phyloP scores from a whole-genome alignment of 2,329 filamentous ascomycete genomes.

The Colletotrichum trifolii region DNA sequence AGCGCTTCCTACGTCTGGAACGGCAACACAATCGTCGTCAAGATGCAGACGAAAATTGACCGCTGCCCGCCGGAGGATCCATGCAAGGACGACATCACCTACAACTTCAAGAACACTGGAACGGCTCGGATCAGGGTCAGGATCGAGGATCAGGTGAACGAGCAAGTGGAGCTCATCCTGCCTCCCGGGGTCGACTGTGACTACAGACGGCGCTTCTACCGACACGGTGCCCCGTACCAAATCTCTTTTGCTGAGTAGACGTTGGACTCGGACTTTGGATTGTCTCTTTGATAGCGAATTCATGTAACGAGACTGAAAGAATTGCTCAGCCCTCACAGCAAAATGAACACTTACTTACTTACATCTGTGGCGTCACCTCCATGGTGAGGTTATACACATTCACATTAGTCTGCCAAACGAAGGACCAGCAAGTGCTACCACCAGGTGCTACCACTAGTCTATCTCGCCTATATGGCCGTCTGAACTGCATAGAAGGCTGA shows the following conservation, averaged over 20 bases:
- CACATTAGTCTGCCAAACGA: too few relatives aligned
- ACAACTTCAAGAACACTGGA: slow-evolving; percentile 15
- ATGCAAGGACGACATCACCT: slow-evolving; percentile 6
- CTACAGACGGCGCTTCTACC: not conserved
- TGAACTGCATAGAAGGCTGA: too few relatives aligned
- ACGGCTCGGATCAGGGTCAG: not conserved
- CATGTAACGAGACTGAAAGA: too few relatives aligned
- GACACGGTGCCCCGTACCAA: not conserved
- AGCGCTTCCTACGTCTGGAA: not conserved
- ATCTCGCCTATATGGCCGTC: too few relatives aligned
- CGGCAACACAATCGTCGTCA: not conserved
- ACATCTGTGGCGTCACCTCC: too few relatives aligned
- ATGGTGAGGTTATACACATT: too few relatives aligned
- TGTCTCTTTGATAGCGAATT: too few relatives aligned
- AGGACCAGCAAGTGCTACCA: too few relatives aligned
- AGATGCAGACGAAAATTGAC: slow-evolving; percentile 13
- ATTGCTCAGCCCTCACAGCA: too few relatives aligned
- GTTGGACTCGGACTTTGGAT: too few relatives aligned
- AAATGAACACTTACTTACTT: too few relatives aligned
- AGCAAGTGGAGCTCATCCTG: not conserved
- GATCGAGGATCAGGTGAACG: not conserved
- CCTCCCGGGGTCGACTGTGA: slow-evolving; percentile 3
- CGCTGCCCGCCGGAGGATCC: not conserved
- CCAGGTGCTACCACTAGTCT: too few relatives aligned
- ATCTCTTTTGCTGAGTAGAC: slow-evolving; percentile 5